Conservation (phyloP, 2,329 filamentous ascomycete genomes). For the Cryphonectria naterciae region DNA sequence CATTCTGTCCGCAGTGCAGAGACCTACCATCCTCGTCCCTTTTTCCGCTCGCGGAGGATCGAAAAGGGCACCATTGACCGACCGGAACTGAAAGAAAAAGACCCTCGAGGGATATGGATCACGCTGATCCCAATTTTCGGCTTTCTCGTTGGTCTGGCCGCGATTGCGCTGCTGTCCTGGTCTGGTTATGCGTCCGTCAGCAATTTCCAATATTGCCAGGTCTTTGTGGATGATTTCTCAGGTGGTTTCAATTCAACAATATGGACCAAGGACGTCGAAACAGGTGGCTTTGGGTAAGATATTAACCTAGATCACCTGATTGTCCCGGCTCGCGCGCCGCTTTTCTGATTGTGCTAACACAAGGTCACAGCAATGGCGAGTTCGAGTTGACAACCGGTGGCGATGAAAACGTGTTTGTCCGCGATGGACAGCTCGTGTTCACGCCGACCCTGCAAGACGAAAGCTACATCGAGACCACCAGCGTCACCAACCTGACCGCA, state of each 20-base stretch:
- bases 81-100: constrained; percentile 24
- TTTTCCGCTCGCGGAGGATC: constrained; percentile 26
- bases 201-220: constrained; percentile 21
- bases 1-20: constrained; percentile 15
- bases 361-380: neutral
- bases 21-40: constrained; percentile 23
- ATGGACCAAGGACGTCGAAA: constrained; percentile 26
- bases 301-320: neutral
- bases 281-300: constrained; percentile 25
- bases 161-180: constrained; percentile 17
- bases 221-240: constrained; percentile 29
- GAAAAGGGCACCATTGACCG: constrained; percentile 25
- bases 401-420: constrained; percentile 26
- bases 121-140: constrained; percentile 23
- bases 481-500: neutral
- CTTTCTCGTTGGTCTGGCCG: constrained; percentile 10
- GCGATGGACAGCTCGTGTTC: constrained; percentile 28
- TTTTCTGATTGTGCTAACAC: neutral
- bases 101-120: constrained; percentile 24
- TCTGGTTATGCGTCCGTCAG: constrained; percentile 14
- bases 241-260: constrained; percentile 27
- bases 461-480: constrained; percentile 11
- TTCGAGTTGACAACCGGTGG: constrained; percentile 23
- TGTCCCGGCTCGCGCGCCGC: neutral
- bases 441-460: constrained; percentile 22